Conservation (phyloP, 108 stramenopile species). For the Discostella stelligeroides region DNA sequence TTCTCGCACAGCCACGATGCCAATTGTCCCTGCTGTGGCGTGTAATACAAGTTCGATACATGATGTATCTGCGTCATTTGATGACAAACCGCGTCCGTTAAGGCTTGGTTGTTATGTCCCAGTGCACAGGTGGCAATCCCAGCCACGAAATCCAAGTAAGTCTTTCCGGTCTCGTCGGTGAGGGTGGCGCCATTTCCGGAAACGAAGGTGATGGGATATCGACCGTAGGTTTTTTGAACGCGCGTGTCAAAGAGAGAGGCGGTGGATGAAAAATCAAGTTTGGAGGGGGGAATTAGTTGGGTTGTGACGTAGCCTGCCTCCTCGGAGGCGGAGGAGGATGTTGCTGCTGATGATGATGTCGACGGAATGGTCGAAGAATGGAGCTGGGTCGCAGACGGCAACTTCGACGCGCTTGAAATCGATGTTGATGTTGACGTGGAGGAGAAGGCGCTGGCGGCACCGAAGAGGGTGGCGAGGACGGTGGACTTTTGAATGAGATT, state of each 20-base stretch:
- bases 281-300: conserved; percentile 36
- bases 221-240: conserved; percentile 87
- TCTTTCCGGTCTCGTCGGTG: conserved; percentile 78
- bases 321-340: conserved; percentile 7
- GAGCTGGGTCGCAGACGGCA: conserved; percentile 6
- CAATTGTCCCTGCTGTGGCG: conserved; percentile 86
- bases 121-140: conserved; percentile 97
- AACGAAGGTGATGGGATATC: conserved; percentile 84
- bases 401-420: neutral
- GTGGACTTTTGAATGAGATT: conserved; percentile 27
- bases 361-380: conserved; percentile 10
- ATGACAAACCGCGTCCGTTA: conserved; percentile 75
- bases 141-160: conserved; percentile 94
- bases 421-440: neutral
- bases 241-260: conserved; percentile 56
- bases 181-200: conserved; percentile 83
- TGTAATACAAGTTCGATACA: conserved; percentile 94
- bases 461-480: conserved; percentile 24
- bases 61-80: conserved; percentile 93
- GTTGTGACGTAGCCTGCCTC: conserved; percentile 15
- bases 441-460: conserved; percentile 16
- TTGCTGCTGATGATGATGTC: neutral
- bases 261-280: conserved; percentile 28
- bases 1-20: conserved; percentile 93
- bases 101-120: conserved; percentile 87